Evolutionary conservation across 2,329 filamentous ascomycete species (phyloP), one percentile per base, ranked within the genome.

Genomic region (Diplodia corticola): DNA sequence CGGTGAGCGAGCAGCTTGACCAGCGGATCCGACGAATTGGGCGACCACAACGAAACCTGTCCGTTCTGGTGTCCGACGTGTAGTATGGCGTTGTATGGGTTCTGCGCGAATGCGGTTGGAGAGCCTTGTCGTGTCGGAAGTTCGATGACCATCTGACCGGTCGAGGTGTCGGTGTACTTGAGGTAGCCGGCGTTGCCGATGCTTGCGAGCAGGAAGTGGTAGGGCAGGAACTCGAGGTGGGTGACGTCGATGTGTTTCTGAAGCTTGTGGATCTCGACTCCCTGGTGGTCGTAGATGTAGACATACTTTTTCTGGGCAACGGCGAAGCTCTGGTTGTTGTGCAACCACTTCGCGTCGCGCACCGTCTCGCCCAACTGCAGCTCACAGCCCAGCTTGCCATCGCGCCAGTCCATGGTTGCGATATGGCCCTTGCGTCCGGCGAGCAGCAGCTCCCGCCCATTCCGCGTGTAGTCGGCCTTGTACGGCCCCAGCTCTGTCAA

Each of bases 31-130:
- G 89, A 86, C 28, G 89, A 90, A 78, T 97, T 99, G 2, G 95
- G 95, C 2, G 94, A 97, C 95, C 95, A 99, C 51, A 99, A 82
- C 2, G 92, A 95, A 40, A 99, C 93, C 2, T 92, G 91, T 66
- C 95, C 95, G 74, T 98, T 98, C 75, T 97, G 93, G 75, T 98
- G 94, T 10, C 95, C 95, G 68, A 93, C 88, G 73, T 98, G 93
- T 57, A 97, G 83, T 67, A 99, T 89, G 17, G 92, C 95, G 76
- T 99, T 99, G 78, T 91, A 90, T 0, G 91, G 91, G 75, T 99
- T 99, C 73, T 97, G 93, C 4, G 88, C 84, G 69, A 99, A 85
- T 3, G 94, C 87, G 3, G 91, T 92, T 1, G 95, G 91, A 3
- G 91, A 88, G 30, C 95, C 95, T 68, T 93, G 85, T 75, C 90